These are phyloP conservation scores for Microsporum canis DNA, from an alignment of 2,329 filamentous ascomycete species.

Conservation along the genomic window DNA sequence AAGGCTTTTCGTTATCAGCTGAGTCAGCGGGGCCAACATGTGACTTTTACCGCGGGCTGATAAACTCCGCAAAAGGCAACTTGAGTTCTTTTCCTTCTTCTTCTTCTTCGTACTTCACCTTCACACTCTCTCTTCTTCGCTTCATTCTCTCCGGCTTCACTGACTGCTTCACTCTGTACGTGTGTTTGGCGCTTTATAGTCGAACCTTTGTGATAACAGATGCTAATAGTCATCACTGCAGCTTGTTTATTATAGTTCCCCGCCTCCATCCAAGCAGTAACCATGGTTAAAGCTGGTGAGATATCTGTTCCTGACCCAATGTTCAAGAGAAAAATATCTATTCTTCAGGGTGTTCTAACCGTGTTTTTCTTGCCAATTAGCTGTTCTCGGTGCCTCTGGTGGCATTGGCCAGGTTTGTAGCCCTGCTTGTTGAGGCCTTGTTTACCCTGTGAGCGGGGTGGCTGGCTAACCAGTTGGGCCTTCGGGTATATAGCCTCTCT, in stretches of 20 bases:
- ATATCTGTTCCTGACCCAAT: neutral
- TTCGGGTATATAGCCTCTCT: constrained; percentile 59
- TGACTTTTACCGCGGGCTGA: constrained; percentile 1
- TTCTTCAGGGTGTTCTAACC: neutral
- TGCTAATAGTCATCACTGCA: neutral
- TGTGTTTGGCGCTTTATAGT: neutral
- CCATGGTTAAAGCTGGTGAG: constrained; percentile 40
- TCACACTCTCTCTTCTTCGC: constrained; percentile 5
- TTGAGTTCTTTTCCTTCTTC: constrained; percentile 3
- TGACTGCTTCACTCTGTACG: neutral
- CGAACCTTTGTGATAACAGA: neutral
- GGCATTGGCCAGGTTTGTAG: constrained; percentile 86
- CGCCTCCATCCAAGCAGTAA: constrained; percentile 18
- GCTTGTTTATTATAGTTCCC: neutral
- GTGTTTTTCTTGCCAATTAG: constrained; percentile 25
- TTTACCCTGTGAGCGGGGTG: neutral
- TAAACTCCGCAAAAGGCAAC: neutral
- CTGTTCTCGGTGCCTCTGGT: constrained; percentile 89
- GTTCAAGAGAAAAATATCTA: neutral
- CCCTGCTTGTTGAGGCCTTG: neutral
- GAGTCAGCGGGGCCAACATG: constrained; percentile 1
- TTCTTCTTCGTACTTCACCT: neutral
- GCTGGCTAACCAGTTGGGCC: neutral
- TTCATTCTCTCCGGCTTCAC: neutral
- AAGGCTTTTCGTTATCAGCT: neutral